Base-by-base conservation (phyloP, 768 basidiomycete species). In the Gymnopilus junonius region DNA sequence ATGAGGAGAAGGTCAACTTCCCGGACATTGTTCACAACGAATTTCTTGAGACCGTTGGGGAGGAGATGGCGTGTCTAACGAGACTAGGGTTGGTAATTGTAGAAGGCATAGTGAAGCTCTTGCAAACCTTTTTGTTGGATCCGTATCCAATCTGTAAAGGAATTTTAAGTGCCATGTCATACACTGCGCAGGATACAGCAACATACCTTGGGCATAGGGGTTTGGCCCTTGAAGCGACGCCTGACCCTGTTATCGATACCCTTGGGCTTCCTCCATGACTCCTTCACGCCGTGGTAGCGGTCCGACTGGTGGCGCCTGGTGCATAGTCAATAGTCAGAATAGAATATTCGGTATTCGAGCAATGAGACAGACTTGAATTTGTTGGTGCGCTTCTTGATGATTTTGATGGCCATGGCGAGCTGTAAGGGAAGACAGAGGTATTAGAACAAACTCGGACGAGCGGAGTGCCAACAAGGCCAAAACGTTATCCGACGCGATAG, bases 211-310 rank as follows among this genome's bases (percentile, higher is more conserved):
- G 96, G 96, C 97, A 99, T 98, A 68, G 95, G 85, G 61, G 87
- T 85, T 78, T 97, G 95, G 59, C 97, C 97, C 85, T 95, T 97
- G 85, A 94, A 95, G 73, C 93, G 89, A 70, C 93, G 88, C 77
- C 95, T 85, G 72, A 97, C 96, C 74, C 96, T 89, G 89, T 99
- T 99, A 78, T 99, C 97, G 72, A 98, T 99, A 94, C 97, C 97
- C 89, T 99, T 99, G 70, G 97, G 97, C 85, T 99, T 99, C 79
- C 97, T 87, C 97, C 97, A 99, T 85, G 93, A 85, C 84, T 97
- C 95, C 87, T 97, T 97, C 70, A 99, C 95, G 69, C 91, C 82
- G 78, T 93, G 88, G 85, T 97, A 99, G 75, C 97, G 92, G 83
- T 99, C 97, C 54, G 95, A 97, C 82, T 99, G 97, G 81, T 99